A percentile compares a stretch with the other conserved stretches of the same genome.
Conservation (phyloP, 2,329 filamentous ascomycete species). For the Hymenoscyphus fraxineus region DNA sequence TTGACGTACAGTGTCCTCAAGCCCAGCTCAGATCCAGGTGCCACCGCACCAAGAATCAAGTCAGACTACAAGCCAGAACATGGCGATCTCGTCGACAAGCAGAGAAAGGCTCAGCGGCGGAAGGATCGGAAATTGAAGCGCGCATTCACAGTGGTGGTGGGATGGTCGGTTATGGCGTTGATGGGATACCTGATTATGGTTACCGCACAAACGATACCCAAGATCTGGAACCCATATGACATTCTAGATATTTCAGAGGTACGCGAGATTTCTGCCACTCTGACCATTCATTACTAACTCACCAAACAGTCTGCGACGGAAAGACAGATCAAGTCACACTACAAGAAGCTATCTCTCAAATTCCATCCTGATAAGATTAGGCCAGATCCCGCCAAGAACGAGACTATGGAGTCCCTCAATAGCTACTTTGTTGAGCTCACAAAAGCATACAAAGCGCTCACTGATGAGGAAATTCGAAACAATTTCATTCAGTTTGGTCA, state of each 20-base stretch:
- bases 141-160: slow-evolving; percentile 67
- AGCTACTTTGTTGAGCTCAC: slow-evolving; percentile 89
- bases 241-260: slow-evolving; percentile 84
- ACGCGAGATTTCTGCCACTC: slow-evolving; percentile 30
- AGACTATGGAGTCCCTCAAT: slow-evolving; percentile 81
- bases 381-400: slow-evolving; percentile 80
- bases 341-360: slow-evolving; percentile 79
- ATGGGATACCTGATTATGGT: slow-evolving; percentile 90
- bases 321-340: slow-evolving; percentile 87
- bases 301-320: slow-evolving; percentile 67
- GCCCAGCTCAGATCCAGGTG: slow-evolving; percentile 71
- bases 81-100: slow-evolving; percentile 75
- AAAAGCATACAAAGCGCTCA: slow-evolving; percentile 96
- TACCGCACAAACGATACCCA: slow-evolving; percentile 65
- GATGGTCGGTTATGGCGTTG: slow-evolving; percentile 79
- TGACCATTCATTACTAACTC: slow-evolving; percentile 23
- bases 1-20: slow-evolving; percentile 85
- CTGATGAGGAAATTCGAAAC: slow-evolving; percentile 94
- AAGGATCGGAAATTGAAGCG: slow-evolving; percentile 87
- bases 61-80: slow-evolving; percentile 78
- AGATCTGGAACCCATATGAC: slow-evolving; percentile 96
- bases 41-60: slow-evolving; percentile 76
- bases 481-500: slow-evolving; percentile 96
- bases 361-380: slow-evolving; percentile 91
- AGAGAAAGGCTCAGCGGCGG: slow-evolving; percentile 83